These are phyloP conservation scores for Melastoma malabathricum DNA, from an alignment of 345 rosid species.

Conservation along the genomic window DNA sequence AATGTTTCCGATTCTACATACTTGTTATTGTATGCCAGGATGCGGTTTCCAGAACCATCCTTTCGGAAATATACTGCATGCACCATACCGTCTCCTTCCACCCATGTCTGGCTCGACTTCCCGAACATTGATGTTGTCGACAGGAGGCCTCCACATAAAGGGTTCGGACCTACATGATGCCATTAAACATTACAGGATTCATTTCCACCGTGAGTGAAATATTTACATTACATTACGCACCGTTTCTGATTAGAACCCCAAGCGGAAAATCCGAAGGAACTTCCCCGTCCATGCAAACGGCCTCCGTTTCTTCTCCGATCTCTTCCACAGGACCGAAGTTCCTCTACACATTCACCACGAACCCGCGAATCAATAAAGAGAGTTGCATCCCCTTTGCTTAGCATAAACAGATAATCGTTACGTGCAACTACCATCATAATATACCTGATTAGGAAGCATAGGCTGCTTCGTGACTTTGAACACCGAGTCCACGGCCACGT, in stretches of 20 bases:
- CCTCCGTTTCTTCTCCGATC: conserved; percentile 13
- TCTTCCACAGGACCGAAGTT: conserved; percentile 37
- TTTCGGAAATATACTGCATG: conserved; percentile 37
- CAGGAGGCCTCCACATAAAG: conserved; percentile 31
- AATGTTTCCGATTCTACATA: conserved; percentile 32
- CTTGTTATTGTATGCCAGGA: conserved; percentile 27
- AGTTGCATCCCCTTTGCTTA: not conserved
- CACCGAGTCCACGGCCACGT: conserved; percentile 25
- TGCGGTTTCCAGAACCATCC: conserved; percentile 16
- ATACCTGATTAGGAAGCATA: conserved; percentile 33
- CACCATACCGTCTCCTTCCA: conserved; percentile 58
- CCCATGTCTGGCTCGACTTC: conserved; percentile 24
- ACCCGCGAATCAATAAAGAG: not conserved
- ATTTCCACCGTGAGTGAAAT: not conserved
- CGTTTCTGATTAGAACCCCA: conserved; percentile 31
- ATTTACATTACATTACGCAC: conserved; percentile 14
- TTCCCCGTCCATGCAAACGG: conserved; percentile 13
- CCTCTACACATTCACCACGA: conserved; percentile 9
- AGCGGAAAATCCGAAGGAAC: conserved; percentile 20
- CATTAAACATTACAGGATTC: not conserved
- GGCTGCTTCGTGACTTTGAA: conserved; percentile 29
- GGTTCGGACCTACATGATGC: conserved; percentile 29
- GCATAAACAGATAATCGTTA: no score
- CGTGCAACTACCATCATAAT: not conserved
- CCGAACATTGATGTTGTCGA: conserved; percentile 28